A percentile compares a stretch with the other conserved stretches of the same genome.
Conservation (phyloP, 2,329 filamentous ascomycete species). For the Pseudocercospora pini-densiflorae region DNA sequence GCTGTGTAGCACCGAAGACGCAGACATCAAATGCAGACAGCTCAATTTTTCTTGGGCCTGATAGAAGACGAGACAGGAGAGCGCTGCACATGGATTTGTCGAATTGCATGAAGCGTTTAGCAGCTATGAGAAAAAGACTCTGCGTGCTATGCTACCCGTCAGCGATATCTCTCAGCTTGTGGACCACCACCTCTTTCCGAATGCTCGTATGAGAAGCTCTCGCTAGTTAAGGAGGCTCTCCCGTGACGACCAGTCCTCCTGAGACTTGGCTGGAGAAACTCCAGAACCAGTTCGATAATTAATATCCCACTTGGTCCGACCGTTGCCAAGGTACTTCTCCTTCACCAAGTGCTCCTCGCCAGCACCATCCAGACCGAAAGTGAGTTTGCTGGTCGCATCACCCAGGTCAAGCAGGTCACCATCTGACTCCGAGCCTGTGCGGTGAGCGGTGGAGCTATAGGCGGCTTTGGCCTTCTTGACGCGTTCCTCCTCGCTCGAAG, state of each 20-base stretch:
- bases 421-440: not conserved
- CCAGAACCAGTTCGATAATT: slow-evolving; percentile 4
- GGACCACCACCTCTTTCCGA: not conserved
- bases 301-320: slow-evolving; percentile 14
- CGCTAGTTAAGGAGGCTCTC: not conserved
- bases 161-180: not conserved
- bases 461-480: slow-evolving; percentile 1
- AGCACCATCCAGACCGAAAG: slow-evolving; percentile 10
- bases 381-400: slow-evolving; percentile 6
- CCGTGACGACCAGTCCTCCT: not conserved
- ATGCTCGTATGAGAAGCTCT: not conserved
- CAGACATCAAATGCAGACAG: not conserved
- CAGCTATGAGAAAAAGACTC: not conserved
- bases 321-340: not conserved
- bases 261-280: not conserved
- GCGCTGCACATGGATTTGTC: not conserved
- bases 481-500: slow-evolving; percentile 11
- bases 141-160: not conserved
- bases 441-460: slow-evolving; percentile 12
- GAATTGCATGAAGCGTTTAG: not conserved
- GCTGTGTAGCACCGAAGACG: not conserved
- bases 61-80: not conserved
- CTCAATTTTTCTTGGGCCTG: not conserved
- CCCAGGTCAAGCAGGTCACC: slow-evolving; percentile 2
- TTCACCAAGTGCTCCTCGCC: slow-evolving; percentile 4